Conservation (phyloP, 1,284 basidiomycete species). For the Entoloma clypeatum region DNA sequence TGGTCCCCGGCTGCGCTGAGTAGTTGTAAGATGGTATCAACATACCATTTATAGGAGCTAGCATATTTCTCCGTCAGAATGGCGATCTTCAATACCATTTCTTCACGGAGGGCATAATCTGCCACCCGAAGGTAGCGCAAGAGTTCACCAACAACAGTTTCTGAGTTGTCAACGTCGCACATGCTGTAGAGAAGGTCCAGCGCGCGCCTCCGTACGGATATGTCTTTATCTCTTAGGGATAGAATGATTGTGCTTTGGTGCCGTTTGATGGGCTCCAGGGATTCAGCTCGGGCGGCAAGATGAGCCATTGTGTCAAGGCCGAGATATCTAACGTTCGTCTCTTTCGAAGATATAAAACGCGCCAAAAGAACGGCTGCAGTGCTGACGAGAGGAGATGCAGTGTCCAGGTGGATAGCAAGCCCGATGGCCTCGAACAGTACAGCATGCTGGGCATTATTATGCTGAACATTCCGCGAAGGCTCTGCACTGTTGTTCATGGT, state of each 20-base stretch:
- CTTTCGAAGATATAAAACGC: constrained; percentile 94
- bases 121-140: constrained; percentile 91
- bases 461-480: constrained; percentile 92
- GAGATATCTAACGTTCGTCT: constrained; percentile 98
- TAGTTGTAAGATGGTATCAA: constrained; percentile 92
- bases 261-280: constrained; percentile 88
- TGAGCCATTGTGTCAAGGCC: constrained; percentile 99
- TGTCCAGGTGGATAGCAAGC: constrained; percentile 94
- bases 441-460: constrained; percentile 98
- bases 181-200: constrained; percentile 97
- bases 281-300: constrained; percentile 89
- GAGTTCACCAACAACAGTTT: constrained; percentile 92
- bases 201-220: constrained; percentile 91
- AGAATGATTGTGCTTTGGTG: constrained; percentile 96
- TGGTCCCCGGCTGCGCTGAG: constrained; percentile 97
- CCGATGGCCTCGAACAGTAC: constrained; percentile 98
- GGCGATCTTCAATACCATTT: constrained; percentile 98
- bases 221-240: constrained; percentile 94
- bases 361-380: constrained; percentile 92
- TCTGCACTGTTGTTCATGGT: constrained; percentile 94
- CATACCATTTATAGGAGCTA: constrained; percentile 92
- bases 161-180: constrained; percentile 96
- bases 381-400: constrained; percentile 84
- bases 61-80: constrained; percentile 98
- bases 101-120: constrained; percentile 93